Evolutionary conservation across 768 basidiomycete species (phyloP).

Genomic region (Roridomyces roridus): DNA sequence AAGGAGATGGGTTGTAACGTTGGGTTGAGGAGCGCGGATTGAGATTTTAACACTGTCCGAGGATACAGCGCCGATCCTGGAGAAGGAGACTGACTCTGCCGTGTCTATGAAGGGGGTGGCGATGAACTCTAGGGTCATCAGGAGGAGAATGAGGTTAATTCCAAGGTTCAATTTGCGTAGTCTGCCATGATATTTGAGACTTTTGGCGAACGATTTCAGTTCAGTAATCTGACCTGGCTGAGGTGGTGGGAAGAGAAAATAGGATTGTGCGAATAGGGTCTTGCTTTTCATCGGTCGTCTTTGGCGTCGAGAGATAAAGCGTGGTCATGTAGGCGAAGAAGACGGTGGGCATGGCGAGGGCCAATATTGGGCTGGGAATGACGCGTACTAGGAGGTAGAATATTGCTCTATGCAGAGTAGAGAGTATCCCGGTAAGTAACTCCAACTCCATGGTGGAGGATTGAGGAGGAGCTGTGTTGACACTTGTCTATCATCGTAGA

Average conservation of each 20-base stretch:
- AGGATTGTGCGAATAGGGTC: constrained; percentile 29
- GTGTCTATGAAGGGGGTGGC: constrained; percentile 61
- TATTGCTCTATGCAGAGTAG: constrained; percentile 47
- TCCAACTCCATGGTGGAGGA: no score
- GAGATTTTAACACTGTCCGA: constrained; percentile 67
- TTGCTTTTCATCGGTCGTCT: not conserved
- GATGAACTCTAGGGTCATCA: constrained; percentile 50
- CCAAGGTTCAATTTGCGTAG: constrained; percentile 19
- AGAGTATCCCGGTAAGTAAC: constrained; percentile 23
- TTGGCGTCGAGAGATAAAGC: constrained; percentile 52
- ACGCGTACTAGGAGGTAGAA: constrained; percentile 58
- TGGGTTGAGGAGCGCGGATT: constrained; percentile 59
- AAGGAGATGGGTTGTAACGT: constrained; percentile 45
- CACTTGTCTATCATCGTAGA: no score
- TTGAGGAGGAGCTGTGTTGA: no score
- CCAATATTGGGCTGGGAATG: constrained; percentile 13
- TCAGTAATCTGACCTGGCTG: not conserved
- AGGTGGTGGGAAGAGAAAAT: constrained; percentile 39
- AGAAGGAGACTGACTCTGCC: constrained; percentile 63
- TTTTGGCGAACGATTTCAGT: no score
- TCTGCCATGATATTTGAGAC: not conserved
- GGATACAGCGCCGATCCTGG: constrained; percentile 74
- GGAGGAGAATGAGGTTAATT: constrained; percentile 20
- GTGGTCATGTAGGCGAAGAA: constrained; percentile 55
- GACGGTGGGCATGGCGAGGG: constrained; percentile 40